A percentile compares a stretch with the other conserved stretches of the same genome.
These are phyloP conservation scores for Pholiota adiposa DNA, from an alignment of 1,284 basidiomycete genomes.

Conservation along the genomic window DNA sequence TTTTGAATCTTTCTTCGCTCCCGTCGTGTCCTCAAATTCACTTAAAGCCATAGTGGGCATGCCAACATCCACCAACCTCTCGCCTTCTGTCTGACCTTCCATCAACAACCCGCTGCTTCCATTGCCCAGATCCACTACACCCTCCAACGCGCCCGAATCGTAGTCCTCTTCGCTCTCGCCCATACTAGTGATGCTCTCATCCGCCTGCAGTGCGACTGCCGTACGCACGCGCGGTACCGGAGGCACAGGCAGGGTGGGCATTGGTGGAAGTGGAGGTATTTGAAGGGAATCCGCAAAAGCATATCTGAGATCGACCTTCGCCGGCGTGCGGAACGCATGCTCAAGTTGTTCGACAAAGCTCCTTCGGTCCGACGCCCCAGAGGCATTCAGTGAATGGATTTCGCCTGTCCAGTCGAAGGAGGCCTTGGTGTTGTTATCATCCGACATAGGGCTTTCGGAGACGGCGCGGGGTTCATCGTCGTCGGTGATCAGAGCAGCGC, in stretches of 20 bases:
- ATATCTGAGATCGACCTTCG: conserved; percentile 60
- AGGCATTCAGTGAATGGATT: conserved; percentile 69
- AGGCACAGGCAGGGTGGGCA: conserved; percentile 38
- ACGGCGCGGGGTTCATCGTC: conserved; percentile 20
- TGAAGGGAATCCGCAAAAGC: conserved; percentile 40
- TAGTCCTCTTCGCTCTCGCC: conserved; percentile 11
- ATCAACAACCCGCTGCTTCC: neutral
- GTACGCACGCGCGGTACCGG: neutral
- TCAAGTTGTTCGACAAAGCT: conserved; percentile 87
- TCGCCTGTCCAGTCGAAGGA: conserved; percentile 90
- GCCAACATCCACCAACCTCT: conserved; percentile 26
- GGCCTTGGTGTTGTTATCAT: conserved; percentile 70
- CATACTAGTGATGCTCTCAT: conserved; percentile 11
- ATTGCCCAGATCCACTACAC: conserved; percentile 4
- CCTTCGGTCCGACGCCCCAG: conserved; percentile 64
- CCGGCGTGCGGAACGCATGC: conserved; percentile 76
- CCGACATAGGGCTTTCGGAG: conserved; percentile 42
- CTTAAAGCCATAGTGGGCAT: conserved; percentile 18
- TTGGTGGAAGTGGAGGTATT: conserved; percentile 45
- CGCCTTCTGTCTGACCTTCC: neutral
- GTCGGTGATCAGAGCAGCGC: conserved; percentile 27
- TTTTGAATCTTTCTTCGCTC: conserved; percentile 1
- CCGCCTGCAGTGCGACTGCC: conserved; percentile 5
- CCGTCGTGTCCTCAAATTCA: conserved; percentile 12
- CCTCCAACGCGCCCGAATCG: conserved; percentile 25